Base-by-base conservation (phyloP, 169 alveolate genomes). In the Theileria equi region DNA sequence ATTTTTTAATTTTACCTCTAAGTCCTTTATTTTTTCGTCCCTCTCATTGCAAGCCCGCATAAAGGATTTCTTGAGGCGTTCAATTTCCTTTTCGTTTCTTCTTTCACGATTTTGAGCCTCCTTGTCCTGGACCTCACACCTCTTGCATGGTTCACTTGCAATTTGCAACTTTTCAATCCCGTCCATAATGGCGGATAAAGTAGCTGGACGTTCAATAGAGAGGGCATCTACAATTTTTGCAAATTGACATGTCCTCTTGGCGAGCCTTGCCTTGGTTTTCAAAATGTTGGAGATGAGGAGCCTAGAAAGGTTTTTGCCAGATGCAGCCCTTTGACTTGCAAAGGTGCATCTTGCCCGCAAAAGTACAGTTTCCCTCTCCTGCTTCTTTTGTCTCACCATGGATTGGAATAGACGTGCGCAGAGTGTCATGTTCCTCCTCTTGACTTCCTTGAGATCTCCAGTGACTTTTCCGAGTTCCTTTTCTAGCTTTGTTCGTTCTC, bases 201-300 rank as follows among this genome's bases (percentile, higher is more conserved):
- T 74, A 4, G 74, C 47, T 28, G 69, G 53, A 13, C 50, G 73
- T 16, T 52, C 32, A 55, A 74, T 16, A 26, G 58, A 66, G 13
- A 74, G 40, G 0, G 80, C 59, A 1, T 45, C 34, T 17, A 69
- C 71, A 32, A 74, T 47, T 3, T 35, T 17, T 16, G 41, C 49
- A 34, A 53, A 25, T 17, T 74, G 78, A 7, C 84, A 74, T 31
- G 54, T 68, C 1, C 62, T 25, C 19, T 69, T 48, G 6, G 84
- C 84, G 7, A 74, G 41, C 31, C 65, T 69, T 2, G 74, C 84
- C 72, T 66, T 74, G 67, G 67, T 38, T 3, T 31, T 26, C 3
- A 74, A 71, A 16, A 74, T 50, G 0, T 77, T 53, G 8, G 61
- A 57, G 1, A 74, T 29, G 35, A 74, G 59, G 4, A 38, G 29